phyloP scores from a whole-genome alignment of 2,329 filamentous ascomycete genomes.

The Ceratocystiopsis brevicomis region DNA sequence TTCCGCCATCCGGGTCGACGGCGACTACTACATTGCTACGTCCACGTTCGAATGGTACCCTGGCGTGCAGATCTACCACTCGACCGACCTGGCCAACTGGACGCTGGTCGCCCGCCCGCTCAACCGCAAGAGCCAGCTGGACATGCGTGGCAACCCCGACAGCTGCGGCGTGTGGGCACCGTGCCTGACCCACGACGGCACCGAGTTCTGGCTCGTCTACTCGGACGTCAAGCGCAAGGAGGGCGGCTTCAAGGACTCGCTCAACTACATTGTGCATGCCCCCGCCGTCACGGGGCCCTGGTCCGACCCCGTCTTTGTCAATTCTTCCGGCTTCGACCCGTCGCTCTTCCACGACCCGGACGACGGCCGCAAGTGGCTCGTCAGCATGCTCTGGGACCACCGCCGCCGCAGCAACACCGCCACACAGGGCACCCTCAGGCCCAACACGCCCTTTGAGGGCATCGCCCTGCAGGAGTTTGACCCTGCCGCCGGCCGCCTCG shows the following conservation, averaged over 20 bases:
- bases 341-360: conserved; percentile 36
- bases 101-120: conserved; percentile 22
- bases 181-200: conserved; percentile 41
- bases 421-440: conserved; percentile 12
- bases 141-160: conserved; percentile 36
- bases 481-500: conserved; percentile 25
- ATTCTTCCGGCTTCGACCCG: conserved; percentile 37
- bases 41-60: conserved; percentile 35
- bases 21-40: conserved; percentile 29
- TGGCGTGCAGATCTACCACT: conserved; percentile 32
- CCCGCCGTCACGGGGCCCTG: conserved; percentile 36
- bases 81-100: conserved; percentile 31
- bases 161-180: conserved; percentile 47
- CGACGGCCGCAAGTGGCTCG: conserved; percentile 35
- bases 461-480: conserved; percentile 42
- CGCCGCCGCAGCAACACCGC: conserved; percentile 21
- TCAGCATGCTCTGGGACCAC: conserved; percentile 39
- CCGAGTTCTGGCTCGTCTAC: conserved; percentile 43
- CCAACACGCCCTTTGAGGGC: conserved; percentile 26
- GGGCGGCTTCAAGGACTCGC: conserved; percentile 29
- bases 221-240: conserved; percentile 50
- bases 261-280: conserved; percentile 35
- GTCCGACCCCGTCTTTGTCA: conserved; percentile 40
- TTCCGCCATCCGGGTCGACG: conserved; percentile 15
- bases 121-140: conserved; percentile 22